These are phyloP conservation scores for Senna siamea DNA, from an alignment of 306 rosid species.

Conservation along the genomic window DNA sequence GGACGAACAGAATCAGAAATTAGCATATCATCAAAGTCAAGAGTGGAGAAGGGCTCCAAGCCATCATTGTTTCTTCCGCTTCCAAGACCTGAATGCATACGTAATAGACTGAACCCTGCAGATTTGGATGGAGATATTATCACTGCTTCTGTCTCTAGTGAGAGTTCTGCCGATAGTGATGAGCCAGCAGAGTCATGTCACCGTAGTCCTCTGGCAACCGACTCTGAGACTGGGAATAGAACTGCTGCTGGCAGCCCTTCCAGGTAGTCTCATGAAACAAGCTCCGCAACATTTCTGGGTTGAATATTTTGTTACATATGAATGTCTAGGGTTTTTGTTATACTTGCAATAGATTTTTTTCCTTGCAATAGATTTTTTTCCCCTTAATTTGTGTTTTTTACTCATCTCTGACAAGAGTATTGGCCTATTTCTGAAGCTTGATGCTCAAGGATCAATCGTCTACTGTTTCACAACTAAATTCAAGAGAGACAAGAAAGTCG, in stretches of 20 bases:
- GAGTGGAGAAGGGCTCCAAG: slow-evolving; percentile 55
- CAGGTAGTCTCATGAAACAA: slow-evolving; percentile 58
- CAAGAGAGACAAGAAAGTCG: slow-evolving; percentile 64
- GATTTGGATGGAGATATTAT: slow-evolving; percentile 83
- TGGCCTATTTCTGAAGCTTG: slow-evolving; percentile 55
- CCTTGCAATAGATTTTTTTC: no score
- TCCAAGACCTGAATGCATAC: slow-evolving; percentile 80
- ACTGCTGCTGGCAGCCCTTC: slow-evolving; percentile 75
- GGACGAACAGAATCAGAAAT: slow-evolving; percentile 87
- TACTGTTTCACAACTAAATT: slow-evolving; percentile 50
- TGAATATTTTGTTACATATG: slow-evolving; percentile 32
- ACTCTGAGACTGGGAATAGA: slow-evolving; percentile 71
- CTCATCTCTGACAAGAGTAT: slow-evolving; percentile 42
- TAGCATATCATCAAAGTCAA: slow-evolving; percentile 52
- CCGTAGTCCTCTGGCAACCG: slow-evolving; percentile 77
- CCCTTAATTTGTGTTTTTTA: slow-evolving; percentile 40
- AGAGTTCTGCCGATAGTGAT: slow-evolving; percentile 74
- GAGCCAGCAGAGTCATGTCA: slow-evolving; percentile 73
- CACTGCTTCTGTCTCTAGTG: slow-evolving; percentile 73
- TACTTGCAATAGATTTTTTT: slow-evolving; percentile 31
- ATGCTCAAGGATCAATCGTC: slow-evolving; percentile 74
- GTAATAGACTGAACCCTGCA: slow-evolving; percentile 56
- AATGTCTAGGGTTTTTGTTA: slow-evolving; percentile 34
- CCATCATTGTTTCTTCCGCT: slow-evolving; percentile 67
- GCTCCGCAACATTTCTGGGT: slow-evolving; percentile 28